Percentiles rank a stretch among this genome's conserved stretches.
Conservation (phyloP, 2,329 filamentous ascomycete genomes). For the Intubia oerlemansii region DNA sequence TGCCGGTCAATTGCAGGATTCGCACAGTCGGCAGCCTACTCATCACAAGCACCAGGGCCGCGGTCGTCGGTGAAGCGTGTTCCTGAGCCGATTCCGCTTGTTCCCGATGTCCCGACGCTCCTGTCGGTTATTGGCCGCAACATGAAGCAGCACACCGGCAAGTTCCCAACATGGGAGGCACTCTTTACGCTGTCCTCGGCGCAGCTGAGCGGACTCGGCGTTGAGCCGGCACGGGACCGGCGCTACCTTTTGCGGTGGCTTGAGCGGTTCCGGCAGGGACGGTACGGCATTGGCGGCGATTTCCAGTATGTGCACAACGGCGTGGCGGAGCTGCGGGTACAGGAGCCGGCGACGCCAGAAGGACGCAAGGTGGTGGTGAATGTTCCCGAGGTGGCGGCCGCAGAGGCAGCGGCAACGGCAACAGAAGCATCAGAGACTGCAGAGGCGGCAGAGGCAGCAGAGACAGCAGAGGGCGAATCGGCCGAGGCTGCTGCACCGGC, state of each 20-base stretch:
- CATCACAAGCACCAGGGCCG: not conserved
- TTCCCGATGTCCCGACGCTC: constrained; percentile 71
- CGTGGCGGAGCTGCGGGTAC: constrained; percentile 27
- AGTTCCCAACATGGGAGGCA: constrained; percentile 78
- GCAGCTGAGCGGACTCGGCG: constrained; percentile 62
- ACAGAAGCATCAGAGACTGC: constrained; percentile 12
- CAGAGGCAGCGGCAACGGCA: constrained; percentile 6
- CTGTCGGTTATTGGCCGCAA: constrained; percentile 79
- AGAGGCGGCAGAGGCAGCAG: not conserved
- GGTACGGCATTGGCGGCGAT: constrained; percentile 67
- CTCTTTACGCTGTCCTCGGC: constrained; percentile 63
- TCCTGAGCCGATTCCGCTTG: constrained; percentile 61
- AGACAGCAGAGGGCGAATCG: constrained; percentile 12
- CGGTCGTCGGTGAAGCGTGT: constrained; percentile 10
- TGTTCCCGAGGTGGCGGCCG: constrained; percentile 17
- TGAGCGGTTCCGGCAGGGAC: constrained; percentile 58
- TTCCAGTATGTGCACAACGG: constrained; percentile 45
- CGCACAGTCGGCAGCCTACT: too few species aligned
- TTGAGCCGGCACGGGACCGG: constrained; percentile 67
- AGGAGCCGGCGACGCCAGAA: constrained; percentile 18
- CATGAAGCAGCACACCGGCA: constrained; percentile 60
- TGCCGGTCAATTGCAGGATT: not conserved
- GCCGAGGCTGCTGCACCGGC: not conserved
- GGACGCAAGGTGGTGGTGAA: constrained; percentile 32
- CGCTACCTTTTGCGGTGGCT: constrained; percentile 77